Percentiles rank a stretch among this genome's conserved stretches.
These are phyloP conservation scores for Biscutella laevigata DNA, from an alignment of 441 rosid genomes.

Conservation along the genomic window DNA sequence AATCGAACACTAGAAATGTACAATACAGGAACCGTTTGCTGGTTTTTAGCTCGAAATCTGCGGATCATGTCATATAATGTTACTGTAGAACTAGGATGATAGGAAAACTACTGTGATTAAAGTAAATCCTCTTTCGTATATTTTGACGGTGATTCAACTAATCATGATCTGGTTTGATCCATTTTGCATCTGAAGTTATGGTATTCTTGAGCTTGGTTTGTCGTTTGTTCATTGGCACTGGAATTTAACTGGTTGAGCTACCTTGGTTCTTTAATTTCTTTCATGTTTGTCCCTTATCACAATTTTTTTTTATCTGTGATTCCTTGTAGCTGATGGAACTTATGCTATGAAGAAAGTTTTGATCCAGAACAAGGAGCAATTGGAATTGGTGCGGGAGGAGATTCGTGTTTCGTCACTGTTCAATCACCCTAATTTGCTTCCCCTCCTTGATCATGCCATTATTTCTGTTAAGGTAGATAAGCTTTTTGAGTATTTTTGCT, in stretches of 20 bases:
- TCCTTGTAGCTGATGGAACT: conserved; percentile 71
- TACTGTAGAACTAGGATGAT: background rate
- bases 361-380: conserved; percentile 79
- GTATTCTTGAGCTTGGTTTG: conserved; percentile 3
- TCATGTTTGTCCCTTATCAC: background rate
- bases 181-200: background rate
- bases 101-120: background rate
- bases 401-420: conserved; percentile 89
- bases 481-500: background rate
- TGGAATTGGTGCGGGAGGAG: conserved; percentile 94
- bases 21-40: conserved; percentile 18
- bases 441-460: conserved; percentile 93
- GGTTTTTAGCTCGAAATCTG: conserved; percentile 1
- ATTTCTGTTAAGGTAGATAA: conserved; percentile 68
- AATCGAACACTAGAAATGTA: background rate
- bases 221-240: background rate
- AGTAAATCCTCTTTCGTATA: background rate
- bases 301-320: background rate
- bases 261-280: background rate
- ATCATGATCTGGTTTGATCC: background rate
- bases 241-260: background rate
- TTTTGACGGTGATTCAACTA: background rate
- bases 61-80: background rate
- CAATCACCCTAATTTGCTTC: conserved; percentile 84
- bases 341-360: conserved; percentile 98